Base-by-base conservation (phyloP, 352 stramenopile species). In the Saprolegnia parasitica region DNA sequence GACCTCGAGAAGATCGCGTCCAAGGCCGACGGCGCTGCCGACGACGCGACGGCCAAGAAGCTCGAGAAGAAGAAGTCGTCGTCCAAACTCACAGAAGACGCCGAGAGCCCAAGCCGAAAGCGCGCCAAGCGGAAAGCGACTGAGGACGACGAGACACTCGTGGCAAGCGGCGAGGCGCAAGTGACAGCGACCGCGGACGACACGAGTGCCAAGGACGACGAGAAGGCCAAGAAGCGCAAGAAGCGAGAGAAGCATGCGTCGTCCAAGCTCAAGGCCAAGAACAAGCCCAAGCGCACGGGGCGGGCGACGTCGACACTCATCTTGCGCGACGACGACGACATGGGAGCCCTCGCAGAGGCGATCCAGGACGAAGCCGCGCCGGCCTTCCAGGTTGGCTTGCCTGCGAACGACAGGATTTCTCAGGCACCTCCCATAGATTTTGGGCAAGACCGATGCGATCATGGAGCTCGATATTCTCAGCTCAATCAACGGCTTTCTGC, bases 401-500 rank as follows among this genome's bases (percentile, higher is more conserved):
- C 18, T 18, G 10, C 24, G 16, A 24, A 20, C 5, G 6, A 55
- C 26, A 61, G 23, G 15, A 24, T 26, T 10, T 32, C 26, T 47
- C 37, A 24, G 35, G 21, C 26, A 10, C 35, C 13, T 10, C n/a
- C 5, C n/a, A 9, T 61, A 70, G 63, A 75, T 87, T 24, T 67
- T 95, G 40, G 82, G 83, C 9, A 80, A 83, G 54, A 83, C 84
- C 0, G 87, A 95, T 45, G 77, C 87, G 11, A 91, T 95, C 65
- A 93, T 95, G 87, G 87, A 95, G 65, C 73, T 78, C 39, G 89
- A 88, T 66, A 85, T 93, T 46, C 65, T 95, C 23, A 73, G 77
- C 5, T 74, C 90, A 8, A 95, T 95, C 70, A 95, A 95, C 74
- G 83, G 82, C 6, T 95, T 95, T 55, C 64, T 95, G 54, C 78